phyloP scores from a whole-genome alignment of 352 stramenopile species.

The Aphanomyces stellatus region DNA sequence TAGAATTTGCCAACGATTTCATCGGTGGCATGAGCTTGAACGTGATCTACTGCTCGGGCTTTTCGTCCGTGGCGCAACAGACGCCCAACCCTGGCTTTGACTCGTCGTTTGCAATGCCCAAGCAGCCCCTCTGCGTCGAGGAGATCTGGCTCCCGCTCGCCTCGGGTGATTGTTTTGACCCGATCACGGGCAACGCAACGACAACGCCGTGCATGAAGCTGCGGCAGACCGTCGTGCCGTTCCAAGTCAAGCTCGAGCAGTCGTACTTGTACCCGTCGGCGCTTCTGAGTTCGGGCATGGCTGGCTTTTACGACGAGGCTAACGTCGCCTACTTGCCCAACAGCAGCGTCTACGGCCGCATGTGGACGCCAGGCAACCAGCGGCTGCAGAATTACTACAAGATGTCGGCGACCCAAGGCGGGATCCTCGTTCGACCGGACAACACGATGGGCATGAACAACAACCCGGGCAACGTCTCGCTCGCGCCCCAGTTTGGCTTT shows the following conservation, averaged over 20 bases:
- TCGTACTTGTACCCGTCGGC: slow-evolving; percentile 39
- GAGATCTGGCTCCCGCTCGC: slow-evolving; percentile 64
- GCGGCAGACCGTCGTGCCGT: slow-evolving; percentile 59
- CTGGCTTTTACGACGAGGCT: slow-evolving; percentile 49
- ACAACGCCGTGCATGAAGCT: slow-evolving; percentile 52
- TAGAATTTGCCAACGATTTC: slow-evolving; percentile 84
- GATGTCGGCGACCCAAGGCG: slow-evolving; percentile 55
- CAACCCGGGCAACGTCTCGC: slow-evolving; percentile 55
- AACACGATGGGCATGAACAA: slow-evolving; percentile 54
- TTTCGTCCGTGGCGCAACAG: slow-evolving; percentile 40
- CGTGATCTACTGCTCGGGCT: slow-evolving; percentile 75
- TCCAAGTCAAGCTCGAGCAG: slow-evolving; percentile 62
- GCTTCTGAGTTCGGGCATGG: slow-evolving; percentile 61
- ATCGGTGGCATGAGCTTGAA: slow-evolving; percentile 59
- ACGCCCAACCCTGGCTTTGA: slow-evolving; percentile 36
- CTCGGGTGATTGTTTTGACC: slow-evolving; percentile 11
- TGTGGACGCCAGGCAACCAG: slow-evolving; percentile 59
- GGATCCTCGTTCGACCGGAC: slow-evolving; percentile 51
- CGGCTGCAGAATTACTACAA: slow-evolving; percentile 68
- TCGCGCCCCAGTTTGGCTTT: slow-evolving; percentile 39
- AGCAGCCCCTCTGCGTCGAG: slow-evolving; percentile 67
- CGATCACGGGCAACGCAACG: slow-evolving; percentile 13
- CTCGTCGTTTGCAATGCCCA: slow-evolving; percentile 49
- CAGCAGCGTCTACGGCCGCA: slow-evolving; percentile 55
- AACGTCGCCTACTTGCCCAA: slow-evolving; percentile 4